A percentile compares a stretch with the other conserved stretches of the same genome.
These are phyloP conservation scores for Diaporthe helianthi DNA, from an alignment of 2,329 filamentous ascomycete species.

Conservation along the genomic window DNA sequence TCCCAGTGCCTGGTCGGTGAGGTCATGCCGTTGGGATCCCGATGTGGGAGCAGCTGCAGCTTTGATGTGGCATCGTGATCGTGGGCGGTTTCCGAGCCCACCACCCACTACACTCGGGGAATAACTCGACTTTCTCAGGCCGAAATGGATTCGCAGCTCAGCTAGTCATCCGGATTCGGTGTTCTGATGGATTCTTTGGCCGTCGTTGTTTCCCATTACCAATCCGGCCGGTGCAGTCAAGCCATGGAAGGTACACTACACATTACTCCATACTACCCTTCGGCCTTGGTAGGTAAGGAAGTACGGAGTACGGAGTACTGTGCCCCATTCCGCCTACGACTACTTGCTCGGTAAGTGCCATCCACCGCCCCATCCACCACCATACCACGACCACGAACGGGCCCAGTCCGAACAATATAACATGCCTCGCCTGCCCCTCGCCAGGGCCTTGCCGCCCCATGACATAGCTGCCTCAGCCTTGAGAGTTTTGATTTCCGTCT, in stretches of 20 bases:
- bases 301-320: no score
- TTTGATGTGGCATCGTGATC: background rate
- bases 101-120: background rate
- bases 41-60: background rate
- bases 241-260: background rate
- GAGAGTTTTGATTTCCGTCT: background rate
- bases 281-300: no score
- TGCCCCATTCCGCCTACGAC: constrained; percentile 1
- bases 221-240: constrained; percentile 16
- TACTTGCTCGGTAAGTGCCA: background rate
- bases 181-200: background rate
- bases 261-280: no score
- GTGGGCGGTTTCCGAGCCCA: constrained; percentile 2
- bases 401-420: constrained; percentile 23
- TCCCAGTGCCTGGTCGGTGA: background rate
- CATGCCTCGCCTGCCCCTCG: constrained; percentile 3
- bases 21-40: background rate
- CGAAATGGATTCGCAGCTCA: constrained; percentile 9
- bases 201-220: constrained; percentile 3
- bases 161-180: no score
- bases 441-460: background rate
- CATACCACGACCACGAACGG: background rate
- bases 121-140: constrained; percentile 1
- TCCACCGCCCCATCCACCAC: constrained; percentile 8
- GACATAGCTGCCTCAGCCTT: background rate